Evolutionary conservation across 1,139 yeast genomes (phyloP).

Genomic region (Suhomyces choctaworum): DNA sequence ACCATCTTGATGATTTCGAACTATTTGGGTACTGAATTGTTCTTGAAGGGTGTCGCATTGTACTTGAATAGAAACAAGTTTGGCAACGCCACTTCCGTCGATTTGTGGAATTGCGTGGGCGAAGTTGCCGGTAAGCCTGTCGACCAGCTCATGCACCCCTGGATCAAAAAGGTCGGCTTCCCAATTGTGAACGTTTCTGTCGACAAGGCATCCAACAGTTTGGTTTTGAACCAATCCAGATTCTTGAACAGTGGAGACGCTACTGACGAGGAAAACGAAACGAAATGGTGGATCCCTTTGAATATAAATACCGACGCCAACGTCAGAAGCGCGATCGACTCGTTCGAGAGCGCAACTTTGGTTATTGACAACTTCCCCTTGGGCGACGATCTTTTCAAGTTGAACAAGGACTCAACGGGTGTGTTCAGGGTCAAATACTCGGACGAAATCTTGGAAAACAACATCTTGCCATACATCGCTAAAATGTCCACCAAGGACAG

Average conservation of each 20-base stretch:
- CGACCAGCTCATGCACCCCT: constrained; percentile 66
- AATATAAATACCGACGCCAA: constrained; percentile 29
- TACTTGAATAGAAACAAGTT: constrained; percentile 71
- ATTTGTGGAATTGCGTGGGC: constrained; percentile 75
- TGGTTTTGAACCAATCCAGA: constrained; percentile 68
- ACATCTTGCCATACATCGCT: constrained; percentile 45
- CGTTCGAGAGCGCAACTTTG: constrained; percentile 25
- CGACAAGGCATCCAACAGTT: constrained; percentile 31
- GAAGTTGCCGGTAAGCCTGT: constrained; percentile 78
- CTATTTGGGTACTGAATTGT: constrained; percentile 64
- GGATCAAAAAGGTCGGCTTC: constrained; percentile 84
- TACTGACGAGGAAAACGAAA: constrained; percentile 49
- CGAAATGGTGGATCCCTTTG: constrained; percentile 78
- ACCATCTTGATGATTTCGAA: constrained; percentile 69
- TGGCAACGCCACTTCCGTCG: constrained; percentile 76
- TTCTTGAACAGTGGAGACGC: constrained; percentile 80
- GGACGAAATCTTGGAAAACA: constrained; percentile 42
- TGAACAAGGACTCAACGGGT: constrained; percentile 64
- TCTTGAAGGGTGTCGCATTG: constrained; percentile 69
- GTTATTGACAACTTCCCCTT: constrained; percentile 27
- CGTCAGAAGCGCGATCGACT: constrained; percentile 31
- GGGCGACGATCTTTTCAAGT: constrained; percentile 45
- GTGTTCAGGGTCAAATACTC: constrained; percentile 70
- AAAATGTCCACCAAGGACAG: constrained; percentile 58
- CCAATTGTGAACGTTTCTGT: constrained; percentile 73